Evolutionary conservation across 495 filamentous ascomycete species (phyloP).

Genomic region (Tuber brumale): DNA sequence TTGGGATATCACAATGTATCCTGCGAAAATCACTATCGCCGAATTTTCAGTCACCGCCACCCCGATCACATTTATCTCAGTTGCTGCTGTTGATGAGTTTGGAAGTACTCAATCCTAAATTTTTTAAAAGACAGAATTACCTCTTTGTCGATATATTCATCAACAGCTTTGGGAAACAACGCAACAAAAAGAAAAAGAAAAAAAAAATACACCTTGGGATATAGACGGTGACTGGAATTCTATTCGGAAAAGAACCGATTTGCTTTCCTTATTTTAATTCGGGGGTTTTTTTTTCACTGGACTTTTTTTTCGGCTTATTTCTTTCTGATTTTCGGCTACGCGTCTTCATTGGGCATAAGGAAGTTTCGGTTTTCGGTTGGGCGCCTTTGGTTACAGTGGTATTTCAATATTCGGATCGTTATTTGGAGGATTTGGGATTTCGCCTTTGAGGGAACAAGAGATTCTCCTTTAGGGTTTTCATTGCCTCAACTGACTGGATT

Average conservation of each 20-base stretch:
- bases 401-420: constrained; percentile 11
- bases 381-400: constrained; percentile 20
- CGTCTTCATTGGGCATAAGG: constrained; percentile 22
- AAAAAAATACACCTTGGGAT: not conserved
- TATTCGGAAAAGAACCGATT: not conserved
- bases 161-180: not conserved
- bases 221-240: constrained; percentile 4
- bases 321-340: constrained; percentile 22
- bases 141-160: constrained; percentile 1
- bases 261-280: constrained; percentile 1
- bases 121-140: not conserved
- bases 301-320: constrained; percentile 21
- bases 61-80: constrained; percentile 9
- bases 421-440: constrained; percentile 15
- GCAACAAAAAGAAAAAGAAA: not conserved
- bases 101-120: not conserved
- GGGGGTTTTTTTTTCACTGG: constrained; percentile 3
- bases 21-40: constrained; percentile 35
- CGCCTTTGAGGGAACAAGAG: not conserved
- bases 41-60: constrained; percentile 37
- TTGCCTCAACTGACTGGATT: not conserved
- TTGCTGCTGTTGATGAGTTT: constrained; percentile 29
- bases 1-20: constrained; percentile 41
- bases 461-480: not conserved
- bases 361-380: constrained; percentile 15